phyloP scores from a whole-genome alignment of 768 basidiomycete genomes.

The Boletus huronensis region DNA sequence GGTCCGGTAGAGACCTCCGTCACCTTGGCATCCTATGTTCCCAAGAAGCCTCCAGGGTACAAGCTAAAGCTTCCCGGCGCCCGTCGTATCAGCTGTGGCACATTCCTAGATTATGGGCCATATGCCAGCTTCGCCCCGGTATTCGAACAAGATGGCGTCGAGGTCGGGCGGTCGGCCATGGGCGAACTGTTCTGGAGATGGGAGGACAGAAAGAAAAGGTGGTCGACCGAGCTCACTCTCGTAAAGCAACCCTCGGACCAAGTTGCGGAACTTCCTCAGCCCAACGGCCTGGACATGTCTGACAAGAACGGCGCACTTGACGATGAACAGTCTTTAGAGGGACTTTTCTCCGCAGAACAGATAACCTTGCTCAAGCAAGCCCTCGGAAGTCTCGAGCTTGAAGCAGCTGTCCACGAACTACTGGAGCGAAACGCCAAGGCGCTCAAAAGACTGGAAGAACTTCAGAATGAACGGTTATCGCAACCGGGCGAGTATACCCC shows the following conservation, averaged over 20 bases:
- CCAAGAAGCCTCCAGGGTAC: conserved; percentile 39
- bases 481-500: conserved; percentile 42
- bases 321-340: conserved; percentile 45
- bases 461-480: conserved; percentile 58
- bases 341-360: conserved; percentile 55
- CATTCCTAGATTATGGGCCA: conserved; percentile 76
- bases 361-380: conserved; percentile 55
- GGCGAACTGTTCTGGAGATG: conserved; percentile 56
- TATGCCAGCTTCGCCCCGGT: conserved; percentile 74
- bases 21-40: conserved; percentile 58
- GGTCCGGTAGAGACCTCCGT: conserved; percentile 25
- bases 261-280: background rate
- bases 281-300: conserved; percentile 12
- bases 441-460: conserved; percentile 56
- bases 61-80: conserved; percentile 44
- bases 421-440: conserved; percentile 64
- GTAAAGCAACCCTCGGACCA: background rate
- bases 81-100: conserved; percentile 57
- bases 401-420: conserved; percentile 65
- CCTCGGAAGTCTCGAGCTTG: conserved; percentile 59
- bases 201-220: conserved; percentile 40
- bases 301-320: conserved; percentile 19
- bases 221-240: conserved; percentile 21
- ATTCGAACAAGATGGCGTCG: conserved; percentile 74
- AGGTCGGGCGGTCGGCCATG: conserved; percentile 60